Conservation (phyloP, 2,329 filamentous ascomycete genomes). For the Gaeumannomyces sp. region DNA sequence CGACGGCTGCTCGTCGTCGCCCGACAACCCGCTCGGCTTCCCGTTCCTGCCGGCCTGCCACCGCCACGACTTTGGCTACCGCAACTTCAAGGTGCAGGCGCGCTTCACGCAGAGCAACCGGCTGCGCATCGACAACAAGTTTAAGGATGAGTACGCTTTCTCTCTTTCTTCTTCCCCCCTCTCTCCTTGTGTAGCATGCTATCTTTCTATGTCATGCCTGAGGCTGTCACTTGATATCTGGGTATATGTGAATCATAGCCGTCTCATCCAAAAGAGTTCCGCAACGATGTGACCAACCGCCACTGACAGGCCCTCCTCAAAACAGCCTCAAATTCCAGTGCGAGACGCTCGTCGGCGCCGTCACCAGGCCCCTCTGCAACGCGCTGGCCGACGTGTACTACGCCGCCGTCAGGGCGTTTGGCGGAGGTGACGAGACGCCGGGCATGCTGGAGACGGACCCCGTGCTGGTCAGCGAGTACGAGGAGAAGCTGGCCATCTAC, state of each 20-base stretch:
- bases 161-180: not conserved
- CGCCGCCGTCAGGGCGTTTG: constrained; percentile 30
- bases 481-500: constrained; percentile 29
- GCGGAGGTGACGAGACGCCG: constrained; percentile 25
- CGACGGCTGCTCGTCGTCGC: constrained; percentile 35
- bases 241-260: not conserved
- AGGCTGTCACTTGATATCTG: too few relatives aligned
- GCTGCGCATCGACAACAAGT: constrained; percentile 42
- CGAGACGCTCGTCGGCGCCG: constrained; percentile 13
- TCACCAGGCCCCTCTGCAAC: constrained; percentile 21
- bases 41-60: constrained; percentile 39
- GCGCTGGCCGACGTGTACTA: constrained; percentile 35
- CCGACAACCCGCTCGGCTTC: constrained; percentile 38
- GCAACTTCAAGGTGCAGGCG: constrained; percentile 43
- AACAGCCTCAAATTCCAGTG: constrained; percentile 32
- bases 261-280: too few relatives aligned
- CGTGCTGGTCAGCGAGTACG: constrained; percentile 25
- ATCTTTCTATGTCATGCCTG: too few relatives aligned
- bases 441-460: constrained; percentile 21
- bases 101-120: constrained; percentile 39
- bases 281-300: too few relatives aligned
- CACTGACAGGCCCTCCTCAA: not conserved
- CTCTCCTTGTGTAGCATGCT: not conserved
- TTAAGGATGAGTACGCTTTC: constrained; percentile 35
- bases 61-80: constrained; percentile 52